A percentile compares a stretch with the other conserved stretches of the same genome.
Evolutionary conservation across 306 rosid genomes (phyloP).

Genomic region (Cucurbita maxima): DNA sequence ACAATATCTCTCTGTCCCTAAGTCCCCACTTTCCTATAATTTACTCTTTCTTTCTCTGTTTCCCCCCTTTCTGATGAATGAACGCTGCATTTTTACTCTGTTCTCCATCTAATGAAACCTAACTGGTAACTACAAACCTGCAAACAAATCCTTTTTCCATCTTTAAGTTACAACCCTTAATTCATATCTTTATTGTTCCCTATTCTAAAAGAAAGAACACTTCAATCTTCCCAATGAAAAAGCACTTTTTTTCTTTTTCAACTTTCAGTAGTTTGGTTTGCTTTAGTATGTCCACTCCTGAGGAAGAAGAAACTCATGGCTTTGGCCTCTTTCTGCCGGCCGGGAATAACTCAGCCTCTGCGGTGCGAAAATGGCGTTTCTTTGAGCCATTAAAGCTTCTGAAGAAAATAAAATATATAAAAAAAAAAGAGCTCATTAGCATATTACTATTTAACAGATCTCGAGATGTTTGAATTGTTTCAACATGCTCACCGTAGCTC

Average conservation of each 20-base stretch:
- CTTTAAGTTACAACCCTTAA: neutral
- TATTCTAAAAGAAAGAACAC: neutral
- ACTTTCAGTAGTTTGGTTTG: neutral
- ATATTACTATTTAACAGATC: neutral
- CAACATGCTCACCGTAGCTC: neutral
- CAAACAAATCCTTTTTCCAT: neutral
- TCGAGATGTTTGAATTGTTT: neutral
- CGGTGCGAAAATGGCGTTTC: slow-evolving; percentile 4
- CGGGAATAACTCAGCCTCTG: neutral
- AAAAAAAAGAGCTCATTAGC: neutral
- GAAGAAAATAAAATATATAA: neutral
- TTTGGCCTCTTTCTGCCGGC: neutral
- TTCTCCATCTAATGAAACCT: neutral
- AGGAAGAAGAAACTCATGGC: slow-evolving; percentile 9
- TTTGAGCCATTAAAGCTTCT: slow-evolving; percentile 1
- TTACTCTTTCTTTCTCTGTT: neutral
- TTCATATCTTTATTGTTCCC: neutral
- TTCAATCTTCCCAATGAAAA: neutral
- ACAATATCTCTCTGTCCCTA: neutral
- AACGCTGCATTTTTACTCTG: neutral
- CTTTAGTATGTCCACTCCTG: slow-evolving; percentile 14
- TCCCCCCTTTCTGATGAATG: neutral
- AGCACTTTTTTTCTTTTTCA: neutral
- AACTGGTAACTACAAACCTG: neutral
- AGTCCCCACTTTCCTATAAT: neutral